phyloP scores from a whole-genome alignment of 352 stramenopile species.

The Phytophthora boehmeriae region DNA sequence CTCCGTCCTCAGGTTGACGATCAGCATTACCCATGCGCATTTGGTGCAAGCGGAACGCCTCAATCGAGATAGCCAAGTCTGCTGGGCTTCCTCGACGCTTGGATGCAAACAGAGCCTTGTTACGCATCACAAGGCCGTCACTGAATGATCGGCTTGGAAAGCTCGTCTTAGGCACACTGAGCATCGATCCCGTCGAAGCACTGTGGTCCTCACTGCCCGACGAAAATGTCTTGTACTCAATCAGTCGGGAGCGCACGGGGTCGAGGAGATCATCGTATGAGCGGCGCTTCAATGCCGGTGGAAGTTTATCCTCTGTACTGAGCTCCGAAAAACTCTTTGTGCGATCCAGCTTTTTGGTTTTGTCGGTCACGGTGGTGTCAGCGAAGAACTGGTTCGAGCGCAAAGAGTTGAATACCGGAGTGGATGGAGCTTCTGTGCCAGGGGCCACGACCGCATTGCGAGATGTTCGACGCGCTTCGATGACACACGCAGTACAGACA shows the following conservation, averaged over 20 bases:
- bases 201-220: constrained; percentile 22
- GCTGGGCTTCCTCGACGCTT: constrained; percentile 74
- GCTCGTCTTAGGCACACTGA: constrained; percentile 60
- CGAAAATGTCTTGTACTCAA: constrained; percentile 87
- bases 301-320: constrained; percentile 13
- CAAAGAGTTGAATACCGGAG: constrained; percentile 14
- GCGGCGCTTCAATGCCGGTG: constrained; percentile 44
- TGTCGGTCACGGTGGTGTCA: constrained; percentile 12
- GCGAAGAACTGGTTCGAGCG: constrained; percentile 27
- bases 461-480: constrained; percentile 65
- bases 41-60: constrained; percentile 76
- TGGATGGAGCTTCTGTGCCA: constrained; percentile 18
- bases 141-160: constrained; percentile 79
- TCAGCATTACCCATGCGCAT: constrained; percentile 61
- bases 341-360: constrained; percentile 12
- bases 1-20: constrained; percentile 36
- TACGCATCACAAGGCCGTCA: constrained; percentile 76
- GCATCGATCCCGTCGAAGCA: constrained; percentile 23
- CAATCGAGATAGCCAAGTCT: constrained; percentile 76
- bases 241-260: constrained; percentile 71
- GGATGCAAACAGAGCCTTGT: constrained; percentile 61
- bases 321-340: constrained; percentile 57
- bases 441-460: constrained; percentile 35
- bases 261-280: constrained; percentile 78
- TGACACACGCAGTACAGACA: constrained; percentile 81